Percentiles rank a stretch among this genome's conserved stretches.
phyloP scores from a whole-genome alignment of 164 flowering plant species.

The Litsea cubeba region DNA sequence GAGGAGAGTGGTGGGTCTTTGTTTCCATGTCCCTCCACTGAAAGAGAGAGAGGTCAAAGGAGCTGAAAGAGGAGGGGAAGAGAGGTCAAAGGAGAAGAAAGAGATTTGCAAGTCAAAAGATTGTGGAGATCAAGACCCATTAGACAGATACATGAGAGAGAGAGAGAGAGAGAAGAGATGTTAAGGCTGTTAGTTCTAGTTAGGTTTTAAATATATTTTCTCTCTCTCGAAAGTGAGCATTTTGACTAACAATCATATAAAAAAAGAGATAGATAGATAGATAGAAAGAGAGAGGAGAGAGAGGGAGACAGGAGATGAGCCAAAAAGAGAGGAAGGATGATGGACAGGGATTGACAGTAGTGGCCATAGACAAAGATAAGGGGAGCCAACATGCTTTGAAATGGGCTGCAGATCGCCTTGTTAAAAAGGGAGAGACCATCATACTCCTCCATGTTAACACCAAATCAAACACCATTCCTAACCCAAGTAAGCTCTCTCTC shows the following conservation, averaged over 20 bases:
- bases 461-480: slow-evolving; percentile 23
- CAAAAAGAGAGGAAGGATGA: background rate
- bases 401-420: slow-evolving; percentile 50
- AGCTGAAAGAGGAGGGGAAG: too few species aligned
- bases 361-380: slow-evolving; percentile 59
- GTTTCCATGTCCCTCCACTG: background rate
- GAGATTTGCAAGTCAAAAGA: background rate
- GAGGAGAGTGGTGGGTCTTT: background rate
- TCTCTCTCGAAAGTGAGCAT: background rate
- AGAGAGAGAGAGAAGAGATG: background rate
- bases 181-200: background rate
- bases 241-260: background rate
- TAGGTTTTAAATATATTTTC: background rate
- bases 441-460: slow-evolving; percentile 44
- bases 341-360: slow-evolving; percentile 16
- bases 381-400: slow-evolving; percentile 50
- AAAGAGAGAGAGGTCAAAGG: too few species aligned
- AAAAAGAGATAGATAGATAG: background rate
- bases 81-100: background rate
- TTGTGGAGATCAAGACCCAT: too few species aligned
- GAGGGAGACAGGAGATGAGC: background rate
- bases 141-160: too few species aligned
- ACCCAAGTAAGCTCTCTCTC: slow-evolving; percentile 22
- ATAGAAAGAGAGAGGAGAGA: background rate
- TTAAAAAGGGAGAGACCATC: slow-evolving; percentile 19